These are phyloP conservation scores for Turnera subulata DNA, from an alignment of 345 rosid genomes.

Conservation along the genomic window DNA sequence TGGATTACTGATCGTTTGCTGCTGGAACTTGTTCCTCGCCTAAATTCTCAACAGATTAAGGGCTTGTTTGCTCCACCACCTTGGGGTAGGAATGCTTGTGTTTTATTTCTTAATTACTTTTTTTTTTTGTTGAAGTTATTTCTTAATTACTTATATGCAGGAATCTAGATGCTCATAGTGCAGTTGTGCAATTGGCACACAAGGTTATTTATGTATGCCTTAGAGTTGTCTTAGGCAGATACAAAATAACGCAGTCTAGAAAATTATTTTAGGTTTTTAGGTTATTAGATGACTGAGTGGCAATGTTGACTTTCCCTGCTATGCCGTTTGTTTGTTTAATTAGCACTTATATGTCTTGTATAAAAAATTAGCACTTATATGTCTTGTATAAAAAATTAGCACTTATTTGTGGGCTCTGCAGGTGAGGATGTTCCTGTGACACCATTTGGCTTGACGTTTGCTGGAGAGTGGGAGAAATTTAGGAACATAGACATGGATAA, in stretches of 20 bases:
- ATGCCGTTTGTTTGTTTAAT: neutral
- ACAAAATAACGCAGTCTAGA: too few species aligned
- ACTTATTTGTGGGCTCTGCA: constrained; percentile 29
- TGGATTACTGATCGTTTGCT: constrained; percentile 86
- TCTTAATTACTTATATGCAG: neutral
- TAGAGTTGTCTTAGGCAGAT: too few species aligned
- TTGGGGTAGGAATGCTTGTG: constrained; percentile 57
- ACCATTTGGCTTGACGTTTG: constrained; percentile 64
- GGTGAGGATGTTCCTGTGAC: constrained; percentile 85
- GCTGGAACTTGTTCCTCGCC: constrained; percentile 95
- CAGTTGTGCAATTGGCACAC: too few species aligned
- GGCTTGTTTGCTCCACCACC: constrained; percentile 99
- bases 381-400: too few species aligned
- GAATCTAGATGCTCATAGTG: too few species aligned
- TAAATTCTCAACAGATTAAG: constrained; percentile 77
- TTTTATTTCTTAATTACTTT: neutral
- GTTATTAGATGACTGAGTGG: too few species aligned
- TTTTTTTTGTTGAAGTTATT: neutral
- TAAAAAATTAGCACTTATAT: too few species aligned
- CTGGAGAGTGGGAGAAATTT: constrained; percentile 85
- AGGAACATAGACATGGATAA: constrained; percentile 97
- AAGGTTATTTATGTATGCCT: too few species aligned
- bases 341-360: too few species aligned
- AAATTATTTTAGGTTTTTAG: too few species aligned
- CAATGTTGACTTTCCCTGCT: too few species aligned